Evolutionary conservation across 2,329 filamentous ascomycete species (phyloP).

Genomic region (Rutstroemia sp.): DNA sequence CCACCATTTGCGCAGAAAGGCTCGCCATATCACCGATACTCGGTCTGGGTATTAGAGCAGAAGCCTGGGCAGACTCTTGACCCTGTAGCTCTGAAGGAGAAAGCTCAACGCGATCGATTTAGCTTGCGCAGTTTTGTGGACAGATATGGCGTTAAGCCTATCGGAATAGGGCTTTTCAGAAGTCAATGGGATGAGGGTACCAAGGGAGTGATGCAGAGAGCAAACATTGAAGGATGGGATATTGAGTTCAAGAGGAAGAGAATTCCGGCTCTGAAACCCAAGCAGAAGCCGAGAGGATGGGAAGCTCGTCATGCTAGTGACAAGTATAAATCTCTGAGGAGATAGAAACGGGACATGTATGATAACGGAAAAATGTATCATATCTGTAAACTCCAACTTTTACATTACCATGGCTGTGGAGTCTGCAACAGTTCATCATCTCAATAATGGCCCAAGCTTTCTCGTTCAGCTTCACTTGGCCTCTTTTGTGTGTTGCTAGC

Average conservation of each 20-base stretch:
- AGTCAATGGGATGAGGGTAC: slow-evolving; percentile 85
- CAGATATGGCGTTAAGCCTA: slow-evolving; percentile 59
- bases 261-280: slow-evolving; percentile 58
- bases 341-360: slow-evolving; percentile 1
- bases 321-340: slow-evolving; percentile 48
- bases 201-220: slow-evolving; percentile 75
- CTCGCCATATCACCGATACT: slow-evolving; percentile 81
- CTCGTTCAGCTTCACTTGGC: too few species aligned
- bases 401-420: too few species aligned
- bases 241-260: slow-evolving; percentile 79
- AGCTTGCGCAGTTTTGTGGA: slow-evolving; percentile 67
- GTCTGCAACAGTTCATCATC: too few species aligned
- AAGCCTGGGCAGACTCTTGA: slow-evolving; percentile 52
- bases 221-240: slow-evolving; percentile 67
- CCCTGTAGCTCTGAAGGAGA: slow-evolving; percentile 45
- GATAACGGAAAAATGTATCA: slow-evolving; percentile 10
- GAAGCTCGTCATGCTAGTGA: slow-evolving; percentile 57
- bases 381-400: not conserved
- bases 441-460: too few species aligned
- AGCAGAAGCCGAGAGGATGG: slow-evolving; percentile 55
- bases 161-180: slow-evolving; percentile 85
- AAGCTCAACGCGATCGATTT: slow-evolving; percentile 58
- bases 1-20: slow-evolving; percentile 86
- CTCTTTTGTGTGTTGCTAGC: too few species aligned
- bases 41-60: slow-evolving; percentile 79